Evolutionary conservation across 495 filamentous ascomycete genomes (phyloP), one percentile per base, ranked within the genome.

Genomic region (Hypoxylon intermedium): DNA sequence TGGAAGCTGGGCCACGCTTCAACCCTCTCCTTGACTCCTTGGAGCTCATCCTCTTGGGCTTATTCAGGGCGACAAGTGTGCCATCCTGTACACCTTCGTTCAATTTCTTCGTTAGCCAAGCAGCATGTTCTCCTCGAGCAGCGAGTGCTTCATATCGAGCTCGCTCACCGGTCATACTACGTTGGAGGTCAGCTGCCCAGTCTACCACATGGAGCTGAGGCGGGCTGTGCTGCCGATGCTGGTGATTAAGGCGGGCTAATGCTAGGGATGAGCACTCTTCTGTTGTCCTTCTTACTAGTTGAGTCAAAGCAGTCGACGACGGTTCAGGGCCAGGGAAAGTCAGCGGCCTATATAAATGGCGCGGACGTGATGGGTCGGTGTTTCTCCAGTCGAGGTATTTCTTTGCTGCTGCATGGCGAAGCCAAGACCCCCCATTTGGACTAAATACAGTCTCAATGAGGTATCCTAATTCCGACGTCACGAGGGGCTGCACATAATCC

Each of bases 141-240:
- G 87, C 84, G 0, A 95, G 78, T 2, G 82, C 75, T 37, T 90
- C 86, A 55, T 90, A 96, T 68, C 89, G 78, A 18, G 87, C 84
- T 7, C 90, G 85, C 71, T 98, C 93, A 36, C 90, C 88, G 19
- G 87, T 83, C 4, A 96, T 75, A 62, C 89, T 92, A 42, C 84
- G 86, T 67, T 97, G 93, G 0, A 98, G 81, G 67, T 97, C 91
- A 1, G 86, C 82, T 7, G 93, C 93, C 94, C 94, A 98, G 66
- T 92, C 90, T 5, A 88, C 89, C 9, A 97, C 79, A 15, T 89
- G 83, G 19, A 96, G 82, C 65, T 91, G 90, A 3, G 90, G 88
- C n/a, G 90, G 74, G 9, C 78, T 80, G 60, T 93, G 86, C 72
- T 94, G 86, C 23, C 83, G 79, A 46, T 88, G 85, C 2, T 90